phyloP scores from a whole-genome alignment of 2,329 filamentous ascomycete species.

The Fusarium annulatum region DNA sequence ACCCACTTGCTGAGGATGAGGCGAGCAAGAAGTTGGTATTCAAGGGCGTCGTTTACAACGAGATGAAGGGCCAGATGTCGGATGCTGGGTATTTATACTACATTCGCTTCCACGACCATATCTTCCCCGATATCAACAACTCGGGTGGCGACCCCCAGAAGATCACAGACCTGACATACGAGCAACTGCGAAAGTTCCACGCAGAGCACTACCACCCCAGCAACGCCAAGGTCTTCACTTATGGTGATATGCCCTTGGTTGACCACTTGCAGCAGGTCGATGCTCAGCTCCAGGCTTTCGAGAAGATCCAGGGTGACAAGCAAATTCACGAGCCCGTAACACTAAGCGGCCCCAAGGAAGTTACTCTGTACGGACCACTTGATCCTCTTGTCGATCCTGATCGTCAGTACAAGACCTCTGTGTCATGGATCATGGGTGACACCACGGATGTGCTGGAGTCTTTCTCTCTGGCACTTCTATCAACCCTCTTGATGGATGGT shows the following conservation, averaged over 20 bases:
- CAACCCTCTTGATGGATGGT: conserved; percentile 87
- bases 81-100: conserved; percentile 97
- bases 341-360: conserved; percentile 74
- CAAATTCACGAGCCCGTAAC: conserved; percentile 82
- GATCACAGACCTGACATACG: conserved; percentile 94
- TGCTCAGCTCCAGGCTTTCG: conserved; percentile 77
- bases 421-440: conserved; percentile 91
- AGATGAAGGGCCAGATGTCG: conserved; percentile 99
- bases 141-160: conserved; percentile 96
- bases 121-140: conserved; percentile 95
- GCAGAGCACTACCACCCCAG: conserved; percentile 95
- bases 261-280: conserved; percentile 86
- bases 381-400: conserved; percentile 88
- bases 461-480: conserved; percentile 85
- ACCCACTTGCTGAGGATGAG: conserved; percentile 70
- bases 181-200: conserved; percentile 89
- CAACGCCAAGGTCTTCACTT: conserved; percentile 95
- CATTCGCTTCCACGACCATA: conserved; percentile 92
- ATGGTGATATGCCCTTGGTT: conserved; percentile 88
- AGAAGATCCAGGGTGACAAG: conserved; percentile 74
- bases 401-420: conserved; percentile 92
- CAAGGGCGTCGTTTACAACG: conserved; percentile 98
- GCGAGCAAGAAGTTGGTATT: conserved; percentile 82
- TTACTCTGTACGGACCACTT: conserved; percentile 81
- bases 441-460: conserved; percentile 86